Base-by-base conservation (phyloP, 768 basidiomycete genomes). In the Lepiota subincarnata region DNA sequence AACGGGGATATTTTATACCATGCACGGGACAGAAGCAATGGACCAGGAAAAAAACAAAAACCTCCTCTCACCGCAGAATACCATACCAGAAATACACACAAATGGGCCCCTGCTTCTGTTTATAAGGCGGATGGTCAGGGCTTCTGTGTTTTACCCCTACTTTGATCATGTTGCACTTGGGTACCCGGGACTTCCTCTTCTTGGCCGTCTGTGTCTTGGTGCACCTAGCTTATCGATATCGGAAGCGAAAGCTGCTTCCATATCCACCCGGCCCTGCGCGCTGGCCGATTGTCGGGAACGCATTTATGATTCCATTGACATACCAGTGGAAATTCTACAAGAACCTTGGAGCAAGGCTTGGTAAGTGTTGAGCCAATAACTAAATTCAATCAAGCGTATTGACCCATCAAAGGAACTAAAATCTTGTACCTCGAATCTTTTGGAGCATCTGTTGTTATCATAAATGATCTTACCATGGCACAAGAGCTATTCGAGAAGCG, bases 401-500 rank as follows among this genome's bases (percentile, higher is more conserved):
- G 5, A 24, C 2, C 24, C 5, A 24, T 24, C 5, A 24, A 24
- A 52, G 50, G 50, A 43, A 43, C 50, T 3, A 48, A 56, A 37
- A 53, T 56, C 4, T 31, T 59, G 6, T 53, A 57, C 14, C 16
- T 48, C 4, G 45, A 48, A 3, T 40, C 44, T 6, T 18, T 49
- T 20, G 53, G 53, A 7, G 18, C 2, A 10, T 18, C 44, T 14
- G 42, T 56, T 2, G 6, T 59, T 16, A 18, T 59, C 22, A 28
- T 59, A 8, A 44, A 56, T 42, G 47, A 52, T n/a, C 3, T 54
- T 13, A 37, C 53, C 1, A 45, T 45, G 28, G 55, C 48, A 22
- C 14, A 22, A 3, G 56, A 50, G 5, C 56, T 60, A 8, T 18
- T 60, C 12, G 59, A 52, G 14, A 60, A 52, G 26, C 40, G 59